Evolutionary conservation across 1,284 basidiomycete species (phyloP), one percentile per base, ranked within the genome.

Genomic region (Sphagnurus paluster): DNA sequence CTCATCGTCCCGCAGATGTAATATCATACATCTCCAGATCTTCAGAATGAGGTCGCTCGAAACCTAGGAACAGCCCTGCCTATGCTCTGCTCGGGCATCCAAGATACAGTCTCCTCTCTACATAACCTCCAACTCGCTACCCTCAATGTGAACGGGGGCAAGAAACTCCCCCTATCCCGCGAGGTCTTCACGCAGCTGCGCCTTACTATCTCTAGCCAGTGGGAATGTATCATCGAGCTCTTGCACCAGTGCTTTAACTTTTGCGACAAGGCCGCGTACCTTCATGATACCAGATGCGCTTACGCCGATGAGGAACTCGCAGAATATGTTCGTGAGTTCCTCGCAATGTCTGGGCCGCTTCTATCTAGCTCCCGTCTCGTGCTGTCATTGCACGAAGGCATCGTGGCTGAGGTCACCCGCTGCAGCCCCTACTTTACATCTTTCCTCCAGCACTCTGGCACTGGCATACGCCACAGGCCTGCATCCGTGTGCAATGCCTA

Each of bases 191-290:
- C 23, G 37, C 26, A 39, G 35, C 19, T 48, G 4, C 40, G 35
- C 5, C 39, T 5, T n/a, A 39, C 36, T 2, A 28, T 48, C 21
- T 29, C 30, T 34, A 24, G 25, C 20, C 35, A 48, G 24, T 48
- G 40, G 46, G 17, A 33, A 34, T 3, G 23, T 14, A 19, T 41
- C 24, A 39, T 20, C 17, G 21, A 8, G 5, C 39, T 48, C 29
- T 26, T 48, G 7, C 34, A 30, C 13, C 25, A 32, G 10, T 48
- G 46, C 14, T 48, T 28, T 23, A 41, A 43, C 17, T 48, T 48
- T 26, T 39, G 46, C 24, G 39, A 34, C 30, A 43, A 26, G 41
- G 46, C 39, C 8, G 23, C 34, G 16, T 30, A 19, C 13, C 35
- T 48, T 14, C 13, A 24, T 29, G 36, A 42, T 2, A 39, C 24